These are phyloP conservation scores for Sporobolus alterniflorus DNA, from an alignment of 202 grass and related monocot genomes.

Conservation along the genomic window DNA sequence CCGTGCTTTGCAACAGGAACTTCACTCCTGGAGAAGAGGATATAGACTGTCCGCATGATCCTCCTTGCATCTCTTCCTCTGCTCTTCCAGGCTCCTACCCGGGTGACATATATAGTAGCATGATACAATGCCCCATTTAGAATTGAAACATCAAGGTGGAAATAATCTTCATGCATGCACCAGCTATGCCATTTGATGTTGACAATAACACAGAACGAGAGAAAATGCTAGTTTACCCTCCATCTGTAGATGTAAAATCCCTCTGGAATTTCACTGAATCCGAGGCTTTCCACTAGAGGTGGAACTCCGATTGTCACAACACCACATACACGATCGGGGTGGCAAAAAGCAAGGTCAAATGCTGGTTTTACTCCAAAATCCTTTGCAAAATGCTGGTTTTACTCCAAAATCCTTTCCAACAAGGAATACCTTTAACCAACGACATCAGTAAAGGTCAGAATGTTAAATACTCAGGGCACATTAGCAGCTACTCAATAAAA, in stretches of 20 bases:
- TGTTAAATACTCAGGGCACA: not conserved
- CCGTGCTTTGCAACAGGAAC: slow-evolving; percentile 53
- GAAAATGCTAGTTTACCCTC: slow-evolving; percentile 30
- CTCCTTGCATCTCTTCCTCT: slow-evolving; percentile 46
- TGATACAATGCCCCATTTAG: not conserved
- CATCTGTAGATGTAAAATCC: slow-evolving; percentile 60
- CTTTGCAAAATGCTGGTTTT: slow-evolving; percentile 60
- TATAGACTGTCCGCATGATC: slow-evolving; percentile 64
- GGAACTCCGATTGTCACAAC: slow-evolving; percentile 61
- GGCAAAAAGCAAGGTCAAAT: slow-evolving; percentile 42
- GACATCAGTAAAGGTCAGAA: slow-evolving; percentile 15
- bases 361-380: slow-evolving; percentile 65
- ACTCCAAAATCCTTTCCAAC: slow-evolving; percentile 74
- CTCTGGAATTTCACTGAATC: slow-evolving; percentile 31
- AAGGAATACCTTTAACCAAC: slow-evolving; percentile 55
- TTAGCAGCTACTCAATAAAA: not conserved
- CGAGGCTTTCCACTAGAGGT: slow-evolving; percentile 1
- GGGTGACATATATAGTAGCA: not conserved
- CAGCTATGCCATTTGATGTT: not conserved
- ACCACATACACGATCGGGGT: slow-evolving; percentile 46
- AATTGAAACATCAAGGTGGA: not conserved
- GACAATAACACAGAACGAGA: not conserved
- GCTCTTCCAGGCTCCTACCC: slow-evolving; percentile 59
- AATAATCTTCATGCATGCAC: no score
- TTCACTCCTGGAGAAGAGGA: slow-evolving; percentile 57